phyloP scores from a whole-genome alignment of 345 rosid species.

The Euclidium syriacum region DNA sequence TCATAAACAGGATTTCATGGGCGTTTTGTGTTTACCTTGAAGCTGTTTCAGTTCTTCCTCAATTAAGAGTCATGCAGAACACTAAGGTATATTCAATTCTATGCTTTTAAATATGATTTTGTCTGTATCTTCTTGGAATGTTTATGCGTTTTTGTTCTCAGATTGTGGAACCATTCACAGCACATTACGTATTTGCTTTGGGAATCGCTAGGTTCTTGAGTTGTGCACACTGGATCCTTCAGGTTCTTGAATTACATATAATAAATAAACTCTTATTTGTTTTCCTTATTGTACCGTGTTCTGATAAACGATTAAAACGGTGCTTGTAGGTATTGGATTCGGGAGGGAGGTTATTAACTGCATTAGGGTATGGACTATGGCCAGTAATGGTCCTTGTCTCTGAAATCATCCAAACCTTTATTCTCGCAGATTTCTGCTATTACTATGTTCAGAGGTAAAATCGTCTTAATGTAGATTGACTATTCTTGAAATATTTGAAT shows the following conservation, averaged over 20 bases:
- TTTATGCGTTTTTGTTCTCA: conserved; percentile 26
- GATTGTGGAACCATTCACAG: conserved; percentile 92
- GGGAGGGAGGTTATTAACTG: conserved; percentile 58
- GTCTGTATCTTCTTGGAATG: conserved; percentile 7
- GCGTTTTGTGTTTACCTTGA: conserved; percentile 94
- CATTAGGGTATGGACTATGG: conserved; percentile 89
- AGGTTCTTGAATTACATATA: conserved; percentile 38
- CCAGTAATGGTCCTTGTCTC: conserved; percentile 79
- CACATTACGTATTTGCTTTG: conserved; percentile 91
- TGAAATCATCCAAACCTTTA: conserved; percentile 84
- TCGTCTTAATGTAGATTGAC: neutral
- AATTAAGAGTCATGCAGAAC: conserved; percentile 85
- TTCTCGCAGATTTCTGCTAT: conserved; percentile 86
- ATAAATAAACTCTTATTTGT: neutral
- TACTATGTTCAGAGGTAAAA: conserved; percentile 66
- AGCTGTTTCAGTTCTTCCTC: conserved; percentile 88
- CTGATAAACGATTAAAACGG: neutral
- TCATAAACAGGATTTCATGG: conserved; percentile 67
- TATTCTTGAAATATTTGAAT: neutral
- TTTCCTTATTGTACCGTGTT: neutral
- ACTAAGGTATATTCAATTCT: conserved; percentile 47
- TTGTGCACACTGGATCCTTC: conserved; percentile 95
- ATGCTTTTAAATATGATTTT: neutral
- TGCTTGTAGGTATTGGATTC: conserved; percentile 58
- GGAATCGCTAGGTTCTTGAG: conserved; percentile 90